A percentile compares a stretch with the other conserved stretches of the same genome.
phyloP scores from a whole-genome alignment of 164 flowering plant species.

The Tetrastigma voinierianum region DNA sequence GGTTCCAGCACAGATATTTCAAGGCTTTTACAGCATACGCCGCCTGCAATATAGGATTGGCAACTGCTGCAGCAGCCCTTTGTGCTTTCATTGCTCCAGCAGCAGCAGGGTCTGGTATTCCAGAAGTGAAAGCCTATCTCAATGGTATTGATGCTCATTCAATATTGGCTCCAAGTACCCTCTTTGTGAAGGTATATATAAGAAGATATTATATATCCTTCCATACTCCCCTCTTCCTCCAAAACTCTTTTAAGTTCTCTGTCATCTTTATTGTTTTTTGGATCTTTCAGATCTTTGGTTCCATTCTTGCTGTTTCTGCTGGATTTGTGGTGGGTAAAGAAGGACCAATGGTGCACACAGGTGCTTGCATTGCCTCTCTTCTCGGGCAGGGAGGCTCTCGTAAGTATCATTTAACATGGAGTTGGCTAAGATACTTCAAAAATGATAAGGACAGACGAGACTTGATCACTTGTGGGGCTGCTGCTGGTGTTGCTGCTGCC shows the following conservation, averaged over 20 bases:
- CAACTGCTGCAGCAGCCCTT: constrained; percentile 48
- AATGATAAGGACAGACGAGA: constrained; percentile 38
- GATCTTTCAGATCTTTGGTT: constrained; percentile 31
- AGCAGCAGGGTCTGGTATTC: constrained; percentile 77
- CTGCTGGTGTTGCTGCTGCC: constrained; percentile 41
- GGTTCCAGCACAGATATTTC: constrained; percentile 53
- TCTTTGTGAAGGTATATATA: constrained; percentile 66
- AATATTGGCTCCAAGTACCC: constrained; percentile 70
- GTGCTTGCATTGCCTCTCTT: constrained; percentile 36
- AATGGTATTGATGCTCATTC: constrained; percentile 75
- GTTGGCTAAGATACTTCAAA: constrained; percentile 32
- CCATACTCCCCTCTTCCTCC: no score
- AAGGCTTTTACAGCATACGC: constrained; percentile 48
- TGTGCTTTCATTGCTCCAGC: constrained; percentile 78
- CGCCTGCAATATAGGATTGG: constrained; percentile 50
- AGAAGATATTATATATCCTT: background rate
- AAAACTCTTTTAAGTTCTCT: background rate
- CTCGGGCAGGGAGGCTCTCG: constrained; percentile 33
- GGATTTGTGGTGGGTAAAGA: constrained; percentile 38
- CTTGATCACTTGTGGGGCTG: constrained; percentile 41
- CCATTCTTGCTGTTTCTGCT: constrained; percentile 33
- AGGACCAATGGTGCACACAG: constrained; percentile 46
- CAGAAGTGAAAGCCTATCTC: constrained; percentile 70
- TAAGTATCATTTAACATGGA: constrained; percentile 29
- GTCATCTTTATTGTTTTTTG: background rate